Evolutionary conservation across 2,329 filamentous ascomycete genomes (phyloP), one percentile per base, ranked within the genome.

Genomic region (Pseudogymnoascus pannorum): DNA sequence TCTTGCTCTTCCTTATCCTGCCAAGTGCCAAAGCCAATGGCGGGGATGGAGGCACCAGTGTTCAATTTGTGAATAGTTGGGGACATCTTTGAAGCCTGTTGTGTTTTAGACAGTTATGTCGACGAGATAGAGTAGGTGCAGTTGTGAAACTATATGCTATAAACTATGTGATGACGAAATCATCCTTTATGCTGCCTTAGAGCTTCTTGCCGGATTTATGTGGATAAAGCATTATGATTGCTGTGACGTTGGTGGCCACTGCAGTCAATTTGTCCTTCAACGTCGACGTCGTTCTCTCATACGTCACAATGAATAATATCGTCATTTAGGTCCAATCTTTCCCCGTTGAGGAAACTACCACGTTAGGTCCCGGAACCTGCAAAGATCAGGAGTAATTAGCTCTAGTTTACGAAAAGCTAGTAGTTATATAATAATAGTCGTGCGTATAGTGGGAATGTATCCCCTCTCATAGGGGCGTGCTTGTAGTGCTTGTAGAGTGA

Each of bases 1-100:
- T 69, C 67, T 18, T 75, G 70, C 60, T 78, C 76, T 33, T 80
- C 78, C 64, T 80, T 76, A 61, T 77, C 67, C 57, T 68, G 68
- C 75, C 75, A 77, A 24, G 75, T 77, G 7, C 76, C 76, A 20
- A 77, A 70, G 35, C 76, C 75, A 48, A 78, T 66, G 26, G 74
- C 73, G 9, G 76, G 75, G 64, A 78, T 77, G 24, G 70, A 66
- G 36, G 74, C 70, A 48, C 74, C 75, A 35, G 74, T 76, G 65
- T 76, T 77, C 36, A 78, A 71, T 64, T 74, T 77, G 59, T 72
- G 74, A 18, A 68, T 66, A 38, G 70, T 70, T 8, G 24, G 11
- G 29, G 54, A 5, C 48, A 54, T 54, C 48, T 54, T 51, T 5
- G 3, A 54, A 18, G 9, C 26, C 24, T 54, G n/a, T 54, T 14